phyloP scores from a whole-genome alignment of 495 filamentous ascomycete species.

The Penicillium arizonense region DNA sequence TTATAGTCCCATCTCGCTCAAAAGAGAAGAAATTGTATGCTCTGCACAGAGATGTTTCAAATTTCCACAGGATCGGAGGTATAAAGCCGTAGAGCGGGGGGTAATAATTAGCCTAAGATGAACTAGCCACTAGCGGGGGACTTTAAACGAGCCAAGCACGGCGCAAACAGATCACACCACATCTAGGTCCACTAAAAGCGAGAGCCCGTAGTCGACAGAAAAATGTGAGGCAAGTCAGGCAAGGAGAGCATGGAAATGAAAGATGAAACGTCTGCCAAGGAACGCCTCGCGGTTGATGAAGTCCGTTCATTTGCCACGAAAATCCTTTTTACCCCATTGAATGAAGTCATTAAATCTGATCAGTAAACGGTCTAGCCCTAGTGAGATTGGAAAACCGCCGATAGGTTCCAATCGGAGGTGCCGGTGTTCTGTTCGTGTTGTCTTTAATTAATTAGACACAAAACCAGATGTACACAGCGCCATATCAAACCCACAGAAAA shows the following conservation, averaged over 20 bases:
- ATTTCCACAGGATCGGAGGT: neutral
- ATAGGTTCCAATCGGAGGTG: neutral
- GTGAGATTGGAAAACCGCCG: neutral
- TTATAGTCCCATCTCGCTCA: neutral
- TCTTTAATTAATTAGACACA: neutral
- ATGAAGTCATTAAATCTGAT: conserved; percentile 2
- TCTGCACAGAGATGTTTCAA: conserved; percentile 1
- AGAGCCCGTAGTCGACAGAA: neutral
- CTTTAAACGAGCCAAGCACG: conserved; percentile 5
- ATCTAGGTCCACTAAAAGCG: neutral
- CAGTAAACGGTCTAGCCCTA: neutral
- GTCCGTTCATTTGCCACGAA: conserved; percentile 1
- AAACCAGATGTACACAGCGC: neutral
- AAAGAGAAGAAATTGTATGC: neutral
- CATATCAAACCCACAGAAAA: neutral
- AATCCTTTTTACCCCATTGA: neutral
- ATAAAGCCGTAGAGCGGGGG: conserved; percentile 3
- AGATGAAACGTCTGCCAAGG: conserved; percentile 8
- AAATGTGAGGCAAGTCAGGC: neutral
- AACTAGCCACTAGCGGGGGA: conserved; percentile 1
- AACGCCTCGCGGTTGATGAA: conserved; percentile 4
- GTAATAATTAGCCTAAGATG: neutral
- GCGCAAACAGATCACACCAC: neutral
- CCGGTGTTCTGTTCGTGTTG: neutral
- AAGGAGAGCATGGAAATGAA: neutral